These are phyloP conservation scores for Penicillium griseofulvum DNA, from an alignment of 2,329 filamentous ascomycete genomes.

Conservation along the genomic window DNA sequence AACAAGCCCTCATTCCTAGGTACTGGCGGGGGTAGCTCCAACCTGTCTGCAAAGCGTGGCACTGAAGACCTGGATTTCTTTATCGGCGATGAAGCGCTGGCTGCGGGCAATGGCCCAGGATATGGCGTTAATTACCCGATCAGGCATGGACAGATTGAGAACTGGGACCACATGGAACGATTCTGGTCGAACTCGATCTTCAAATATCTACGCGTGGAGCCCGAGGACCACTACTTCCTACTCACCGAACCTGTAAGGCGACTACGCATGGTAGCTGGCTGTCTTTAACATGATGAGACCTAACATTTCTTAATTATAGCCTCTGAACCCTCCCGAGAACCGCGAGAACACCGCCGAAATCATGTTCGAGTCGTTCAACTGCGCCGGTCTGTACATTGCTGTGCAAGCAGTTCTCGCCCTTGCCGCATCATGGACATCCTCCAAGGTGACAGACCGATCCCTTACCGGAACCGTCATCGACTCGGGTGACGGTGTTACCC, in stretches of 20 bases:
- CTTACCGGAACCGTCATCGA: slow-evolving; percentile 97
- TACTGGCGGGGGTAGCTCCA: slow-evolving; percentile 76
- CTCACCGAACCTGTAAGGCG: slow-evolving; percentile 85
- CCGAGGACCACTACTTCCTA: slow-evolving; percentile 97
- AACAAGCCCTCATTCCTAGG: slow-evolving; percentile 96
- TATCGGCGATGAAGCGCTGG: slow-evolving; percentile 93
- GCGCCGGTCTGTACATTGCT: slow-evolving; percentile 96
- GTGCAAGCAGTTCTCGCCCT: slow-evolving; percentile 96
- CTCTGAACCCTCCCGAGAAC: slow-evolving; percentile 96
- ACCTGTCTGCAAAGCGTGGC: slow-evolving; percentile 86
- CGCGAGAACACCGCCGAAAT: slow-evolving; percentile 99
- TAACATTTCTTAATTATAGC: slow-evolving; percentile 51
- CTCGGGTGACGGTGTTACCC: slow-evolving; percentile 96
- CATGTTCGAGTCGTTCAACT: slow-evolving; percentile 99
- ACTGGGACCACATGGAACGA: slow-evolving; percentile 99
- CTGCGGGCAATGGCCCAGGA: slow-evolving; percentile 79
- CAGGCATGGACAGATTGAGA: slow-evolving; percentile 96
- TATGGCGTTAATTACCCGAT: slow-evolving; percentile 98
- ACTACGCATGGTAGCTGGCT: background rate
- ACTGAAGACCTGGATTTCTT: slow-evolving; percentile 98
- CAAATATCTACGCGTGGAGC: slow-evolving; percentile 97
- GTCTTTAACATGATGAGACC: slow-evolving; percentile 2
- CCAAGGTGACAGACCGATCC: slow-evolving; percentile 93
- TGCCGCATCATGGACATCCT: slow-evolving; percentile 96
- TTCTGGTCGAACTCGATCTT: slow-evolving; percentile 99